Conservation (phyloP, 2,329 filamentous ascomycete species). For the Fonsecaea multimorphosa region DNA sequence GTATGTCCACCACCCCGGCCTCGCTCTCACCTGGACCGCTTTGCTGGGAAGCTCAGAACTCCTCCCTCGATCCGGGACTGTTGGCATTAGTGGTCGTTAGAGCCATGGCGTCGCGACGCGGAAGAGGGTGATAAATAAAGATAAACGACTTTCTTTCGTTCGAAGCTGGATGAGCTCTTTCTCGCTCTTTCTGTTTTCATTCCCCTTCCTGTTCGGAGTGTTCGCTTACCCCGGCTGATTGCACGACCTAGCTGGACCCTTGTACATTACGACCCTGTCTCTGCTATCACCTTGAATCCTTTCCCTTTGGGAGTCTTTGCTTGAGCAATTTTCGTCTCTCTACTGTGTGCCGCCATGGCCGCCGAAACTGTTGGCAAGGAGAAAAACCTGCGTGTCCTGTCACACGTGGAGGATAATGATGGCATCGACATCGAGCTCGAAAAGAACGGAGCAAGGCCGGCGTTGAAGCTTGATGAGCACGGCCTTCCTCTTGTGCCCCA, state of each 20-base stretch:
- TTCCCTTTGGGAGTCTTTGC: not conserved
- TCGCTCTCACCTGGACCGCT: not conserved
- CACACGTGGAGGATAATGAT: slow-evolving; percentile 8
- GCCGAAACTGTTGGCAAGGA: not conserved
- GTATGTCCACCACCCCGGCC: not conserved
- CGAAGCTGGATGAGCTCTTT: not conserved
- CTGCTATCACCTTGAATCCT: not conserved
- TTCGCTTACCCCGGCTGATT: not conserved
- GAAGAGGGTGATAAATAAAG: slow-evolving; percentile 1
- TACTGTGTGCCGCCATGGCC: not conserved
- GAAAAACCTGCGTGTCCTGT: not conserved
- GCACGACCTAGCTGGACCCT: not conserved
- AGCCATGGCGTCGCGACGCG: slow-evolving; percentile 2
- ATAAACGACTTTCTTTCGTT: slow-evolving; percentile 3
- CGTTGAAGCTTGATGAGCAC: slow-evolving; percentile 17
- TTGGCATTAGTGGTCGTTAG: not conserved
- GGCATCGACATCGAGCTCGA: slow-evolving; percentile 10
- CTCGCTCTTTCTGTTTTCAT: not conserved
- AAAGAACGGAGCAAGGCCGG: not conserved
- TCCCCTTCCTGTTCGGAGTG: not conserved
- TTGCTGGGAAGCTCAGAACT: not conserved
- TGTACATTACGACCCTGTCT: not conserved
- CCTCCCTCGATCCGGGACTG: not conserved
- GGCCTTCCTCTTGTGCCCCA: slow-evolving; percentile 17
- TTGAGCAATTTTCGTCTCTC: not conserved